Conservation (phyloP, 768 basidiomycete genomes). For the Fibroporia radiculosa region DNA sequence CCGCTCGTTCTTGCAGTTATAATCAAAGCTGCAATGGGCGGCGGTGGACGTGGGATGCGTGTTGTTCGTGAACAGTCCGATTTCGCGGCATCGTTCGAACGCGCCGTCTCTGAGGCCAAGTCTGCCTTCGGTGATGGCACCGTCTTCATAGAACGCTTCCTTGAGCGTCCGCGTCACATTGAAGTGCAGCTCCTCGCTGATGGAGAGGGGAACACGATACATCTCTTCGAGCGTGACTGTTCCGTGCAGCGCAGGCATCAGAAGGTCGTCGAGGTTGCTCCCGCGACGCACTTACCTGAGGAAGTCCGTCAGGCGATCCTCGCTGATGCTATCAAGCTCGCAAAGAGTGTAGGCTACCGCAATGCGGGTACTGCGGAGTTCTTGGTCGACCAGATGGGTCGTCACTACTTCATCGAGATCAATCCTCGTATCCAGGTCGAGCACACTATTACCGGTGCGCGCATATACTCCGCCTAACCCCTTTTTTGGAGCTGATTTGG, state of each 20-base stretch:
- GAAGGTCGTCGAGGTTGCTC: slow-evolving; percentile 98
- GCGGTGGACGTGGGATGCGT: slow-evolving; percentile 98
- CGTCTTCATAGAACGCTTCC: slow-evolving; percentile 97
- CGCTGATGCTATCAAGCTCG: slow-evolving; percentile 87
- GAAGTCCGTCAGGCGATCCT: slow-evolving; percentile 86
- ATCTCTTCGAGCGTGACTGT: slow-evolving; percentile 98
- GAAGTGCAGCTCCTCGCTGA: slow-evolving; percentile 96
- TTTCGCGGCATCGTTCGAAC: slow-evolving; percentile 83
- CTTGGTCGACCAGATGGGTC: slow-evolving; percentile 91
- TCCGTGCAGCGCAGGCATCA: slow-evolving; percentile 98
- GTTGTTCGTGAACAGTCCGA: slow-evolving; percentile 92
- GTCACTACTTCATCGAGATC: slow-evolving; percentile 99
- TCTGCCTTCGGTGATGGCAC: slow-evolving; percentile 98
- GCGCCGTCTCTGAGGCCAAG: slow-evolving; percentile 92
- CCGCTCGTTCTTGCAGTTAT: slow-evolving; percentile 51
- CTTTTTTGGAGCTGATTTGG: not conserved
- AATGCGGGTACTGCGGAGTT: slow-evolving; percentile 99
- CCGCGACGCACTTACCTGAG: slow-evolving; percentile 89
- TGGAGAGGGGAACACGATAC: slow-evolving; percentile 86
- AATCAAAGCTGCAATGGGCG: slow-evolving; percentile 99
- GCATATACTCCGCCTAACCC: not conserved
- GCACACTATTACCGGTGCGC: slow-evolving; percentile 92
- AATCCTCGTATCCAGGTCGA: slow-evolving; percentile 99
- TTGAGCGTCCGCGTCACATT: slow-evolving; percentile 95
- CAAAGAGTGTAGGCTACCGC: slow-evolving; percentile 87